Evolutionary conservation across 345 rosid species (phyloP), one percentile per base, ranked within the genome.

Genomic region (Sonneratia caseolaris): DNA sequence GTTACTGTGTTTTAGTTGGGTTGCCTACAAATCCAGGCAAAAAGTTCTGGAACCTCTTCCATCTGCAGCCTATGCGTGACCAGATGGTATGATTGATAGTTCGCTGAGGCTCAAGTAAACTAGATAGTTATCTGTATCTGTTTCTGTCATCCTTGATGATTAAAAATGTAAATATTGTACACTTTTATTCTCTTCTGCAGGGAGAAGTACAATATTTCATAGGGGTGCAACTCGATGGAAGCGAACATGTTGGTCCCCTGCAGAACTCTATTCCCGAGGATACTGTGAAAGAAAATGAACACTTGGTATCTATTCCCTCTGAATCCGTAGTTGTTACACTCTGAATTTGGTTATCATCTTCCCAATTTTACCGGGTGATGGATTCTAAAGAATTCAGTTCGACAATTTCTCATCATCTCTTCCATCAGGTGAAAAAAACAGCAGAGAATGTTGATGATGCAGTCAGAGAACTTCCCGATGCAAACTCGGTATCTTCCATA

Each of bases 41-140:
- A 80, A 94, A 94, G 83, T 94, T 94, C 76, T 94, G 98, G 98
- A 94, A 90, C 81, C 80, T 94, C 76, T 94, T 94, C 85, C 98
- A 94, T 82, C 80, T 91, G 68, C 98, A 94, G 83, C 97, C 98
- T 79, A 94, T 94, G 98, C 98, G 98, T 82, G 98, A 94, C 80
- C 98, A 91, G 69, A 94, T 91, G 96, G 98, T 92, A 76, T 24
- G 57, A 9, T 13, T n/a, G 11, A 2, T 45, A 47, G 74, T 42
- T 0, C 27, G 42, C 19, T 8, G 70, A 47, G 57, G 56, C 13
- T 68, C 22, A 18, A 68, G 37, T 68, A 45, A 11, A 45, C 22
- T 36, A 27, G 32, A 1, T 27, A 27, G 32, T 27, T 27, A 27
- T 27, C 32, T 27, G 21, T 27, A 27, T 27, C 32, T 27, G 21